phyloP scores from a whole-genome alignment of 352 stramenopile genomes.

The Globisporangium viniferum region DNA sequence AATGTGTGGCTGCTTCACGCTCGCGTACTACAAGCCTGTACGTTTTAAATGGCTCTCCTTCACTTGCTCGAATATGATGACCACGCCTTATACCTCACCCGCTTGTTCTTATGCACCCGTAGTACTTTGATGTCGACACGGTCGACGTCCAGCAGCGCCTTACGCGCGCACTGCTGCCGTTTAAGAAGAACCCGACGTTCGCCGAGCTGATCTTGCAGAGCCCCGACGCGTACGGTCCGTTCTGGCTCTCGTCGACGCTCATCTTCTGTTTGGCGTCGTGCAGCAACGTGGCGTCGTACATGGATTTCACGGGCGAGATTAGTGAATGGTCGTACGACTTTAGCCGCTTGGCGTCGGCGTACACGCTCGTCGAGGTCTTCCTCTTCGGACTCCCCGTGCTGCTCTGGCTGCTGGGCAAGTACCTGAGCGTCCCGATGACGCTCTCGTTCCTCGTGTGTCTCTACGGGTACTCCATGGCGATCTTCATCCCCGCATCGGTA shows the following conservation, averaged over 20 bases:
- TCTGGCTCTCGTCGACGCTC: slow-evolving; percentile 83
- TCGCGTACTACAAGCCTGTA: slow-evolving; percentile 83
- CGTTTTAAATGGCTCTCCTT: slow-evolving; percentile 13
- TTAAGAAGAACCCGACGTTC: slow-evolving; percentile 84
- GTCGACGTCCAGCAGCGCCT: slow-evolving; percentile 75
- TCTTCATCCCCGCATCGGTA: slow-evolving; percentile 82
- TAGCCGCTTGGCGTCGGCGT: slow-evolving; percentile 69
- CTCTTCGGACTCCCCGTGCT: slow-evolving; percentile 67
- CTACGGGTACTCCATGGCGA: slow-evolving; percentile 80
- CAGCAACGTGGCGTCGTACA: slow-evolving; percentile 80
- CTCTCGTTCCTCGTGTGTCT: slow-evolving; percentile 82
- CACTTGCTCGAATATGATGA: not conserved
- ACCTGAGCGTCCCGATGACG: slow-evolving; percentile 68
- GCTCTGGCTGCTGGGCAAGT: slow-evolving; percentile 80
- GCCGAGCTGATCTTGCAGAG: slow-evolving; percentile 55
- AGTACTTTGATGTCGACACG: slow-evolving; percentile 89
- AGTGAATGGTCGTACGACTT: slow-evolving; percentile 84
- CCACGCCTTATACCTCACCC: not conserved
- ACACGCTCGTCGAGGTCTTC: slow-evolving; percentile 77
- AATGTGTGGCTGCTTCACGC: slow-evolving; percentile 77
- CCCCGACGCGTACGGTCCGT: slow-evolving; percentile 79
- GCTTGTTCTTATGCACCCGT: not conserved
- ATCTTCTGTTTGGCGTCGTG: slow-evolving; percentile 86
- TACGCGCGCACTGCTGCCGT: slow-evolving; percentile 66
- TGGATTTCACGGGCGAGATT: slow-evolving; percentile 62